These are phyloP conservation scores for Lepidium africanum DNA, from an alignment of 345 rosid genomes.

Conservation along the genomic window DNA sequence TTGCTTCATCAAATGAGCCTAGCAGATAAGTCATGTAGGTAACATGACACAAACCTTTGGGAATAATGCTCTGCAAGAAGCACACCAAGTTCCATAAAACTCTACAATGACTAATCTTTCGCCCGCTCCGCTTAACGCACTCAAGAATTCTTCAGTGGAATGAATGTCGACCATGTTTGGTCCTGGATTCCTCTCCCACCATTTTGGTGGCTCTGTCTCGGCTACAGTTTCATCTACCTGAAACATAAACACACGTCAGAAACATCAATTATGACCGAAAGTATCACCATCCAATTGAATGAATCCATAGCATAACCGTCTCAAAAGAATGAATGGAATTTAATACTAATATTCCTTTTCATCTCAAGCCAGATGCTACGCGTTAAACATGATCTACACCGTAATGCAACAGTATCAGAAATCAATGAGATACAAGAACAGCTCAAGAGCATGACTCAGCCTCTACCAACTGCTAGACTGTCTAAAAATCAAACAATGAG, in stretches of 20 bases:
- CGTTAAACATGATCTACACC: background rate
- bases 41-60: conserved; percentile 46
- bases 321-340: background rate
- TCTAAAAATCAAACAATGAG: background rate
- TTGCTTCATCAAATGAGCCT: background rate
- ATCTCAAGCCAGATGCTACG: background rate
- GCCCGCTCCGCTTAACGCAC: conserved; percentile 64
- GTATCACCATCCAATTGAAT: background rate
- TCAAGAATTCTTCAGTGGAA: conserved; percentile 75
- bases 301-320: background rate
- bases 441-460: conserved; percentile 1
- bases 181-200: conserved; percentile 86
- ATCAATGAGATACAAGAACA: background rate
- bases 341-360: background rate
- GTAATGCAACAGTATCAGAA: background rate
- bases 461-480: background rate
- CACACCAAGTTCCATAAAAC: conserved; percentile 97
- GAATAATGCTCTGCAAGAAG: conserved; percentile 82
- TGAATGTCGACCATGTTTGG: conserved; percentile 90
- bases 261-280: background rate
- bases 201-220: conserved; percentile 72
- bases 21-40: background rate
- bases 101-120: conserved; percentile 88
- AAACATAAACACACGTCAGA: conserved; percentile 8
- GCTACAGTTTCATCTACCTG: conserved; percentile 33